Base-by-base conservation (phyloP, 495 filamentous ascomycete species). In the Aspergillus nanangensis region DNA sequence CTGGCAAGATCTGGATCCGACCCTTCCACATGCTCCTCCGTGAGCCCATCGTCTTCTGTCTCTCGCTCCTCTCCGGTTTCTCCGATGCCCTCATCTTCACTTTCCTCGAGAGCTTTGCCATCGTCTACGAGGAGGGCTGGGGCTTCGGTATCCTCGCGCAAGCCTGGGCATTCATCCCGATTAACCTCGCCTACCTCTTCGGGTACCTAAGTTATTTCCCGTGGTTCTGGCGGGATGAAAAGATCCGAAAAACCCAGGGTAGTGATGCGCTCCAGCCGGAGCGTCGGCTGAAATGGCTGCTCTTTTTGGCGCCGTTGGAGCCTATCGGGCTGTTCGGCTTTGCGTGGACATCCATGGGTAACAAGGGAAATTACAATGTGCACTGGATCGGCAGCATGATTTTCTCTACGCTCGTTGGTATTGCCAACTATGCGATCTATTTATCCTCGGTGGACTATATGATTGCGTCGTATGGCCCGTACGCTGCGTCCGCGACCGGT, bases 201-300 rank as follows among this genome's bases (percentile, higher is more conserved):
- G 19, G 18, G 7, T 39, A 39, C 20, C 21, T 39, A 5, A 21
- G 17, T 3, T 39, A 39, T 15, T 39, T 39, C 37, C 37, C 37
- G n/a, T 39, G 37, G 37, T 39, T 39, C 37, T 39, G 37, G 37
- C 37, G 37, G 7, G 37, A 39, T n/a, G 18, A 39, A n/a, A n/a
- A 21, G 8, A 39, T 39, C 37, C 37, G 37, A 3, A 1, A n/a
- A 4, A 18, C 18, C 18, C 4, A 39, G 3, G 37, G 37, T 39
- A 21, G 21, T 39, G 37, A 39, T n/a, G 17, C 37, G 19, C 19
- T 39, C 5, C 18, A 18, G n/a, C 37, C 37, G 4, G 37, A 39
- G 20, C 37, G 37, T 21, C 37, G 37, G 5, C 20, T 39, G 18
- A 39, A 39, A 24, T 39, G 37, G 37, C 37, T 39, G 18, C 37